A percentile compares a stretch with the other conserved stretches of the same genome.
Conservation (phyloP, 1,284 basidiomycete species). For the Melampsora allii-populina region DNA sequence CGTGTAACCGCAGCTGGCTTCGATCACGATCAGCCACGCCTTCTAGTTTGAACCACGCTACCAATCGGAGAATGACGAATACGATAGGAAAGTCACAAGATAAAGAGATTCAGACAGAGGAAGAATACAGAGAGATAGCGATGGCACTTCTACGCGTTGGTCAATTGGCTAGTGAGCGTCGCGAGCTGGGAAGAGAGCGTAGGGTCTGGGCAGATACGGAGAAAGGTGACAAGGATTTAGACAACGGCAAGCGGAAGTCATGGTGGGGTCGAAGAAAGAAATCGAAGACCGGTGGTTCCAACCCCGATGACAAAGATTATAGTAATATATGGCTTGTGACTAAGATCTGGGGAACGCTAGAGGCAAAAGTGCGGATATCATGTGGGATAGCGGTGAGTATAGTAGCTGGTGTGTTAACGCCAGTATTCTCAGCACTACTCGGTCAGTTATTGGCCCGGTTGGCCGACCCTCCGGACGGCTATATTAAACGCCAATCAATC, state of each 20-base stretch:
- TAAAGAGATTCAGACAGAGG: conserved; percentile 20
- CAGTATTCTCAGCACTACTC: conserved; percentile 85
- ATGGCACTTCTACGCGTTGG: background rate
- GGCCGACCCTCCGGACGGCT: conserved; percentile 58
- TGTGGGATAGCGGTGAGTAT: conserved; percentile 67
- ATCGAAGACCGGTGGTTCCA: background rate
- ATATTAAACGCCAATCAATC: conserved; percentile 58
- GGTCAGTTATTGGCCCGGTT: conserved; percentile 75
- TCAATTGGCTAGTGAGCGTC: background rate
- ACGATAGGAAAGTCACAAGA: conserved; percentile 40
- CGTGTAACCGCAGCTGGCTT: conserved; percentile 10
- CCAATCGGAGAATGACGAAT: conserved; percentile 29
- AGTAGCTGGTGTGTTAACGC: conserved; percentile 75
- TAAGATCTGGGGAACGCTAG: conserved; percentile 58
- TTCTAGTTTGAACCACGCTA: conserved; percentile 3
- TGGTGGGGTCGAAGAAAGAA: background rate
- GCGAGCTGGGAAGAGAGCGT: background rate
- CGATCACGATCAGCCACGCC: background rate
- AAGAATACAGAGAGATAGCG: background rate
- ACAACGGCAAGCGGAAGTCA: background rate
- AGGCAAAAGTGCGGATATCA: conserved; percentile 67
- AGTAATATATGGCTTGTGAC: conserved; percentile 1
- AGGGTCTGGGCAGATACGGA: background rate
- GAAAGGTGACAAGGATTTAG: background rate
- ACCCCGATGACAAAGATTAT: background rate